Evolutionary conservation across 805 yeast species (phyloP).

Genomic region (Saccharomycopsis fibuligera): DNA sequence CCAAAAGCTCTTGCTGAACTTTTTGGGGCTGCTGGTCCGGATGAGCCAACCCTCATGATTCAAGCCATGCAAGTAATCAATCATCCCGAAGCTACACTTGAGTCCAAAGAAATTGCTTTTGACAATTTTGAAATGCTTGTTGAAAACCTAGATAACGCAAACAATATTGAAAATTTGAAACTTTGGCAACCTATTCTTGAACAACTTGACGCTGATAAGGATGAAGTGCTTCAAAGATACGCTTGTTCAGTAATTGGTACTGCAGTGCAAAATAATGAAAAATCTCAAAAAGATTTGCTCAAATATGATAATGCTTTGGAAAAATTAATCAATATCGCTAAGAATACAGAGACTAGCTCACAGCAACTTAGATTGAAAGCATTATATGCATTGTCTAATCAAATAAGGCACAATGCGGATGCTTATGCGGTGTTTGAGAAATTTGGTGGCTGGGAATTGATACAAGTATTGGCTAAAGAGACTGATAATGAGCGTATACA

Average conservation of each 20-base stretch:
- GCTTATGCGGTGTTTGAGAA: constrained; percentile 52
- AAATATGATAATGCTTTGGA: constrained; percentile 43
- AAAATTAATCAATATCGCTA: constrained; percentile 39
- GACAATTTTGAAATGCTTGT: constrained; percentile 92
- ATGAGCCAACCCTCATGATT: constrained; percentile 85
- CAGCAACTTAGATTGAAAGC: constrained; percentile 47
- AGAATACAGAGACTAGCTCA: constrained; percentile 23
- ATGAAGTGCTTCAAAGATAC: constrained; percentile 41
- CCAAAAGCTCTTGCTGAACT: constrained; percentile 74
- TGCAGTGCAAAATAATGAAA: constrained; percentile 86
- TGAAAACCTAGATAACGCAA: constrained; percentile 91
- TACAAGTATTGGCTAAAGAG: constrained; percentile 29
- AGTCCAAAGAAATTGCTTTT: constrained; percentile 65
- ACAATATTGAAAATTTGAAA: constrained; percentile 75
- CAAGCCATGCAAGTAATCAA: constrained; percentile 59
- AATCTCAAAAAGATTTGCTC: constrained; percentile 61
- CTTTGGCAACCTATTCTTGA: constrained; percentile 72
- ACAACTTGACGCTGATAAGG: constrained; percentile 40
- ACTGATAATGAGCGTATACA: constrained; percentile 20
- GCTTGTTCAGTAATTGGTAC: constrained; percentile 79
- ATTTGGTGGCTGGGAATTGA: constrained; percentile 55
- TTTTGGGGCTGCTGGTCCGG: constrained; percentile 67
- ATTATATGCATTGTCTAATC: constrained; percentile 69
- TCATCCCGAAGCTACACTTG: constrained; percentile 52
- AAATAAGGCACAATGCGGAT: constrained; percentile 59